A percentile compares a stretch with the other conserved stretches of the same genome.
phyloP scores from a whole-genome alignment of 208 protist species.

The Leishmania martiniquensis region DNA sequence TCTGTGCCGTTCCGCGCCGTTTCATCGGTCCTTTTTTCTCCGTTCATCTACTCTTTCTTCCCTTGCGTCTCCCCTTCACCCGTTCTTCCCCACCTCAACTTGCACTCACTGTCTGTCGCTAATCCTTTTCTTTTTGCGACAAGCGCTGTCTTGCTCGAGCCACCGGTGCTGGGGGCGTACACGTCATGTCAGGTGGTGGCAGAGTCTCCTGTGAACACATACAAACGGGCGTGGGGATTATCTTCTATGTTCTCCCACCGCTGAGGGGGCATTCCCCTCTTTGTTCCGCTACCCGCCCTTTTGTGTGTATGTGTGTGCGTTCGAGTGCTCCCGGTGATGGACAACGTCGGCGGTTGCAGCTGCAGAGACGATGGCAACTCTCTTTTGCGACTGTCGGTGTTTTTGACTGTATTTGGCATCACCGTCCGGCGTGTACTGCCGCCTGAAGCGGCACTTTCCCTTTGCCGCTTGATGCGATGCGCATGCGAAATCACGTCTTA shows the following conservation, averaged over 20 bases:
- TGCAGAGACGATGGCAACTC: not conserved
- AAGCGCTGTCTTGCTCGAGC: not conserved
- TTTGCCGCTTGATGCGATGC: not conserved
- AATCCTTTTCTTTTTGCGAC: not conserved
- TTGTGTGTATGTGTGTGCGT: not conserved
- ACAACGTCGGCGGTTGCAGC: not conserved
- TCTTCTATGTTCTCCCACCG: too few species aligned
- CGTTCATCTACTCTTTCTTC: too few species aligned
- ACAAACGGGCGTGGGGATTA: not conserved
- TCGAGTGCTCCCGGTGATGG: not conserved
- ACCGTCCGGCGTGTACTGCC: not conserved
- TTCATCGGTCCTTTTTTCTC: not conserved
- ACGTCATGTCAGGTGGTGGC: not conserved
- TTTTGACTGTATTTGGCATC: not conserved
- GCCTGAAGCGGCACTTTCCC: not conserved
- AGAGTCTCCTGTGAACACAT: not conserved
- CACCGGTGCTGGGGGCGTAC: not conserved
- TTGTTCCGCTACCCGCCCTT: not conserved
- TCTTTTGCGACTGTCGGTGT: not conserved
- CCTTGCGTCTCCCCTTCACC: too few species aligned
- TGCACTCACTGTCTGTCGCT: not conserved
- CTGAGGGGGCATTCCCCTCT: not conserved
- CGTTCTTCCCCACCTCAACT: not conserved
- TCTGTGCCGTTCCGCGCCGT: not conserved
- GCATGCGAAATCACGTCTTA: too few species aligned